These are phyloP conservation scores for Alternaria infectoria DNA, from an alignment of 2,329 filamentous ascomycete species.

Conservation along the genomic window DNA sequence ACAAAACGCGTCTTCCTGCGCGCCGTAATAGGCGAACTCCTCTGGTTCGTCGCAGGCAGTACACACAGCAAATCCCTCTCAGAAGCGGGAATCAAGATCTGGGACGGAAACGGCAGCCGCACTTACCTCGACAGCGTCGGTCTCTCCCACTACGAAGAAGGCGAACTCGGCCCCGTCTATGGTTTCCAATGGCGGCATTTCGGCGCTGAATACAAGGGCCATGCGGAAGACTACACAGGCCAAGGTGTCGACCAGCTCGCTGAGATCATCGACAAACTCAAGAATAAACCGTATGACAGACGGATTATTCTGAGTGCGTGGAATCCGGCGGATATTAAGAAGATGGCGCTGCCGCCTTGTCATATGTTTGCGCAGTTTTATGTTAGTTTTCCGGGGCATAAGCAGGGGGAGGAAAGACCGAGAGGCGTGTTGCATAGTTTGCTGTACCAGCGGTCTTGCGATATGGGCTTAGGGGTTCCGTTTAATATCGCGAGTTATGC, in stretches of 20 bases:
- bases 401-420: slow-evolving; percentile 38
- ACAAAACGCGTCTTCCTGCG: slow-evolving; percentile 96
- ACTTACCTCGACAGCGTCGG: slow-evolving; percentile 88
- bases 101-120: slow-evolving; percentile 95
- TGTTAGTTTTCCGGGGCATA: slow-evolving; percentile 70
- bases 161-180: slow-evolving; percentile 94
- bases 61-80: slow-evolving; percentile 81
- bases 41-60: slow-evolving; percentile 90
- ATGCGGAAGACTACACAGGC: slow-evolving; percentile 78
- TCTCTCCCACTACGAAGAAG: slow-evolving; percentile 78
- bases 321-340: slow-evolving; percentile 85
- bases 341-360: slow-evolving; percentile 92
- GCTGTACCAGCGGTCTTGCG: slow-evolving; percentile 91
- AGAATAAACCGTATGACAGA: slow-evolving; percentile 82
- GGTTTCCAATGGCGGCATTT: slow-evolving; percentile 99
- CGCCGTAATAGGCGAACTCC: slow-evolving; percentile 87
- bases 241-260: slow-evolving; percentile 93
- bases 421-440: slow-evolving; percentile 82
- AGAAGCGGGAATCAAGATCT: slow-evolving; percentile 88
- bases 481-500: slow-evolving; percentile 98
- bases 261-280: slow-evolving; percentile 86
- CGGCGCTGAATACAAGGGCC: slow-evolving; percentile 78
- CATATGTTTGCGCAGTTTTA: slow-evolving; percentile 99
- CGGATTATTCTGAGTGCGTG: slow-evolving; percentile 90
- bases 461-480: slow-evolving; percentile 95